Percentiles rank a stretch among this genome's conserved stretches.
phyloP scores from a whole-genome alignment of 495 filamentous ascomycete species.

The Hypoxylon lenormandii region DNA sequence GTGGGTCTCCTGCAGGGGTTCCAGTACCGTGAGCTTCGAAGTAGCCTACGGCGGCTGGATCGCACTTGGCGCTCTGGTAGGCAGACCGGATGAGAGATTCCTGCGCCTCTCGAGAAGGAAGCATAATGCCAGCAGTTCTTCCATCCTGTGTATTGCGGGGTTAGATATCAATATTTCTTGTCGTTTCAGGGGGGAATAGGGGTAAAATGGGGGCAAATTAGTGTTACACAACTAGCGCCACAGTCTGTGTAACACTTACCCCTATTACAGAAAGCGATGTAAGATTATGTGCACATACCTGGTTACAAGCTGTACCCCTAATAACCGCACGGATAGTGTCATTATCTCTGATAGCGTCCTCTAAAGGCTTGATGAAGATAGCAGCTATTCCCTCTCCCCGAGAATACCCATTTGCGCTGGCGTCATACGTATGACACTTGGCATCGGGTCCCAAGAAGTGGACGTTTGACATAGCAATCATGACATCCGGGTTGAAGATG shows the following conservation, averaged over 20 bases:
- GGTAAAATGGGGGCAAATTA: no score
- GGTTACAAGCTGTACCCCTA: slow-evolving; percentile 64
- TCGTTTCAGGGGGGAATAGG: no score
- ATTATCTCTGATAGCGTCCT: slow-evolving; percentile 60
- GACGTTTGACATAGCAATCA: slow-evolving; percentile 19
- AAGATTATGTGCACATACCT: slow-evolving; percentile 22
- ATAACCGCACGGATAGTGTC: slow-evolving; percentile 70
- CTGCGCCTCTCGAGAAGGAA: slow-evolving; percentile 53
- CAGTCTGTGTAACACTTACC: no score
- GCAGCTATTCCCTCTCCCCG: slow-evolving; percentile 68
- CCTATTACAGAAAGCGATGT: no score
- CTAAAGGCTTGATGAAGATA: slow-evolving; percentile 65
- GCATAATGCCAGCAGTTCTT: slow-evolving; percentile 52
- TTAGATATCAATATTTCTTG: no score
- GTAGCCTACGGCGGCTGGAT: slow-evolving; percentile 58
- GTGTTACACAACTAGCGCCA: no score
- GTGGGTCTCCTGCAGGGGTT: slow-evolving; percentile 58
- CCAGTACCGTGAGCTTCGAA: slow-evolving; percentile 68
- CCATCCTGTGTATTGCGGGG: slow-evolving; percentile 53
- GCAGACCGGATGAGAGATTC: slow-evolving; percentile 62
- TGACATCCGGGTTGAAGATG: slow-evolving; percentile 52
- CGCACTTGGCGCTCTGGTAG: slow-evolving; percentile 57
- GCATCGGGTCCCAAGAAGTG: slow-evolving; percentile 51
- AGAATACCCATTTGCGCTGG: slow-evolving; percentile 69
- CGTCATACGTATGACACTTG: slow-evolving; percentile 57